Evolutionary conservation across 108 stramenopile species (phyloP), one percentile per base, ranked within the genome.

Genomic region (Aurantiochytrium sp.): DNA sequence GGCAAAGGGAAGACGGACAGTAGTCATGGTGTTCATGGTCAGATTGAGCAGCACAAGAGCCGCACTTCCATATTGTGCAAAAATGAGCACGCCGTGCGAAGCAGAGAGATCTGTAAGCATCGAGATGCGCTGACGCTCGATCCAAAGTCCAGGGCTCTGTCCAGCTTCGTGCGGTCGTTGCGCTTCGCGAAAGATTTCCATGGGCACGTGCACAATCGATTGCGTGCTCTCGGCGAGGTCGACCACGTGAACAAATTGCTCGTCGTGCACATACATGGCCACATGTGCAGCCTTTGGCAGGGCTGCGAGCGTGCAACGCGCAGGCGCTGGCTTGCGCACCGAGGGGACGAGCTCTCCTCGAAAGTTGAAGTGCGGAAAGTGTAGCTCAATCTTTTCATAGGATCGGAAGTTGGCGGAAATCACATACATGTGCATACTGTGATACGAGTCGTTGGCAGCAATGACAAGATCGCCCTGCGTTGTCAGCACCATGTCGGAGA

Each of bases 181-280:
- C n/a, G 49, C 76, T 35, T 83, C 76, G 45, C 76, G 76, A 28
- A 83, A 83, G n/a, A 23, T 23, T 18, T 83, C 76, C n/a, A 83
- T 47, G 19, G 76, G 76, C 6, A 83, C 6, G 23, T 83, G 76
- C 8, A 83, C 76, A 6, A 83, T n/a, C 8, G 76, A 21, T 45
- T 83, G 76, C 76, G 76, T 83, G 12, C 12, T 53, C 8, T 18
- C 18, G 0, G n/a, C 28, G 28, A 83, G 76, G 28, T 83, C 76
- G 28, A 83, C 25, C 6, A 83, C 51, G 28, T 83, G 76, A 6
- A 83, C 76, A 23, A 47, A 83, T 23, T 83, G 76, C 51, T 83
- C 76, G 25, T 83, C 76, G n/a, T 83, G 76, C 45, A 83, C 76
- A 23, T 53, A 83, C 76, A 83, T 83, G n/a, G 49, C 45, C 19